Evolutionary conservation across 2,329 filamentous ascomycete species (phyloP).

Genomic region (Aspergillus candidus): DNA sequence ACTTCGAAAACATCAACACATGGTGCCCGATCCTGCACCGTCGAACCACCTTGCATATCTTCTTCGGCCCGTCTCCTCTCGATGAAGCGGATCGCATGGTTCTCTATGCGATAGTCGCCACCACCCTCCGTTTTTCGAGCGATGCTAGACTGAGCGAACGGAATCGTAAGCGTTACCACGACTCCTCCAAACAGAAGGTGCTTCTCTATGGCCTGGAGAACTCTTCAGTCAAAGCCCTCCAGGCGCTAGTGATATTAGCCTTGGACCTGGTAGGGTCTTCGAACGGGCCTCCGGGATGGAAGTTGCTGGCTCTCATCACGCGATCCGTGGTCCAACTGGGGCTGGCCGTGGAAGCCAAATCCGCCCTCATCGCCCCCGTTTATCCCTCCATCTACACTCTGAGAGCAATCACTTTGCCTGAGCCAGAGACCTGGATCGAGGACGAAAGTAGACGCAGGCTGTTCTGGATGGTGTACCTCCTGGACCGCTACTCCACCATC

Average conservation of each 20-base stretch:
- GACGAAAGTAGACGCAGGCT: constrained; percentile 78
- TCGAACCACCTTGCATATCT: constrained; percentile 69
- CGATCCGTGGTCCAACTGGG: constrained; percentile 84
- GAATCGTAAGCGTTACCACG: constrained; percentile 67
- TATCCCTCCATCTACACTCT: constrained; percentile 86
- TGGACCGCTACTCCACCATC: constrained; percentile 85
- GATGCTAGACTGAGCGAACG: constrained; percentile 69
- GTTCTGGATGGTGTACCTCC: constrained; percentile 91
- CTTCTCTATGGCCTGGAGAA: constrained; percentile 83
- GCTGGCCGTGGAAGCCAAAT: constrained; percentile 74
- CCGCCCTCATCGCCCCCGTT: constrained; percentile 68
- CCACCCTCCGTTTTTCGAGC: constrained; percentile 75
- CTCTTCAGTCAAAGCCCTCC: constrained; percentile 78
- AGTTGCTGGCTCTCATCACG: constrained; percentile 81
- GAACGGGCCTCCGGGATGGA: constrained; percentile 89
- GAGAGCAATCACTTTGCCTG: constrained; percentile 75
- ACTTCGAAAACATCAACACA: constrained; percentile 73
- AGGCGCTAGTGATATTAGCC: constrained; percentile 80
- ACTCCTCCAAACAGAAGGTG: constrained; percentile 77
- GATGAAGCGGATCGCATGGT: constrained; percentile 78
- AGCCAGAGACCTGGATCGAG: constrained; percentile 79
- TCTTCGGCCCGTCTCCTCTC: constrained; percentile 70
- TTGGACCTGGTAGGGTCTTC: constrained; percentile 79
- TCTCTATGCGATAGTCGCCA: constrained; percentile 82
- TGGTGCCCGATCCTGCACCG: constrained; percentile 90